phyloP scores from a whole-genome alignment of 2,329 filamentous ascomycete genomes.

The Fusarium zealandicum region DNA sequence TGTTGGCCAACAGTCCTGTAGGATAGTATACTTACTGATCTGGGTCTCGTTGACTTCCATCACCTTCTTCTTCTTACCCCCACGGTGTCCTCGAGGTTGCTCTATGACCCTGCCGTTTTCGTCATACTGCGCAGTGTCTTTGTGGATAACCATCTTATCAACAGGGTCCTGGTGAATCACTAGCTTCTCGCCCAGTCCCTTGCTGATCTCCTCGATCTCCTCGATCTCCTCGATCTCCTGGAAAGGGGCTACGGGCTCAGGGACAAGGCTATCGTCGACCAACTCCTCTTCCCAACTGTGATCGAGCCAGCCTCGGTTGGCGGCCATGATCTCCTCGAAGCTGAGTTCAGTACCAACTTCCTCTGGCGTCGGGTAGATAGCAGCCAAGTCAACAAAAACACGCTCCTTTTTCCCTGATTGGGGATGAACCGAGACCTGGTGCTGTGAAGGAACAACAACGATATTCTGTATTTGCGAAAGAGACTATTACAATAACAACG shows the following conservation, averaged over 20 bases:
- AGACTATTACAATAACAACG: slow-evolving; percentile 60
- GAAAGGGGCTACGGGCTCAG: slow-evolving; percentile 38
- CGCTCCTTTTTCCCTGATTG: slow-evolving; percentile 83
- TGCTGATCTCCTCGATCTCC: slow-evolving; percentile 38
- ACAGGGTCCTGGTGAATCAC: slow-evolving; percentile 19
- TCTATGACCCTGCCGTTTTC: slow-evolving; percentile 65
- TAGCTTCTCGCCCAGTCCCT: slow-evolving; percentile 28
- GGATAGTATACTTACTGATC: slow-evolving; percentile 70
- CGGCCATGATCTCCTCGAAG: slow-evolving; percentile 90
- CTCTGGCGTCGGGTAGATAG: slow-evolving; percentile 80
- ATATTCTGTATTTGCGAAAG: slow-evolving; percentile 69
- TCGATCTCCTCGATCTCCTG: slow-evolving; percentile 41
- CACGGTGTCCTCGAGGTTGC: slow-evolving; percentile 54
- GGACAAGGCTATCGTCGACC: slow-evolving; percentile 46
- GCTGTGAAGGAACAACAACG: slow-evolving; percentile 72
- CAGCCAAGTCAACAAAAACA: slow-evolving; percentile 85
- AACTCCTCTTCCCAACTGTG: slow-evolving; percentile 61
- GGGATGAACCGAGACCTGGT: slow-evolving; percentile 83
- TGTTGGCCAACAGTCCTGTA: not conserved
- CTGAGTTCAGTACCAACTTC: slow-evolving; percentile 78
- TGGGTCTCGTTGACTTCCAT: slow-evolving; percentile 92
- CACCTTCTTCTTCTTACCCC: slow-evolving; percentile 74
- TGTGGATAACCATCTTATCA: slow-evolving; percentile 38
- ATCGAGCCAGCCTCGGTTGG: slow-evolving; percentile 73
- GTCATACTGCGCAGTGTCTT: slow-evolving; percentile 55